phyloP scores from a whole-genome alignment of 2,329 filamentous ascomycete species.

The Penicillium expansum region DNA sequence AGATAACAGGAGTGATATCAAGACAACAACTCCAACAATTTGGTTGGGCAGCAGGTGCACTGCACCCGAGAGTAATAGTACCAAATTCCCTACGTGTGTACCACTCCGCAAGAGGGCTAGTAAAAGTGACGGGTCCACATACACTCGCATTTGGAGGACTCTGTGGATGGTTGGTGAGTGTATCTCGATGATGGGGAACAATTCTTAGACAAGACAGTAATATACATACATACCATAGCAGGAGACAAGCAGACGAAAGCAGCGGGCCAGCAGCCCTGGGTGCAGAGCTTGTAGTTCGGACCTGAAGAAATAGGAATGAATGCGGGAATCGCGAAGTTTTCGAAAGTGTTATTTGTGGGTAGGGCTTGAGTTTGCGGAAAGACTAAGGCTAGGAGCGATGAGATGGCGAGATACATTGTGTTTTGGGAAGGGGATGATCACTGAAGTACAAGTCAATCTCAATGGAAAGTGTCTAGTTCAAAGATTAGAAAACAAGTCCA shows the following conservation, averaged over 20 bases:
- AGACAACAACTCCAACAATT: slow-evolving; percentile 4
- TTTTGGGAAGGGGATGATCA: neutral
- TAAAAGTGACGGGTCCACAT: neutral
- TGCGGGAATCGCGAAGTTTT: neutral
- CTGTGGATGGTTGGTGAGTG: neutral
- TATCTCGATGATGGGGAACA: neutral
- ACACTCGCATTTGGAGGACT: neutral
- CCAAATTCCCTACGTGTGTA: slow-evolving; percentile 5
- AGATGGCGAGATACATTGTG: neutral
- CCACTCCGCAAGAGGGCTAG: slow-evolving; percentile 3
- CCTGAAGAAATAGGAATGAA: neutral
- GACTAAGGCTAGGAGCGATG: neutral
- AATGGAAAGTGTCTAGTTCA: neutral
- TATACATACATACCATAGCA: neutral
- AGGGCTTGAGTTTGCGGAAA: neutral
- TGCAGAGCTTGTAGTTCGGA: neutral
- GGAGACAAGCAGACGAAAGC: neutral
- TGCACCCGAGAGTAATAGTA: neutral
- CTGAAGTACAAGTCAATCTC: neutral
- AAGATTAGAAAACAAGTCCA: neutral
- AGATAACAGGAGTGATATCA: neutral
- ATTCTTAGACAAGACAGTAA: neutral
- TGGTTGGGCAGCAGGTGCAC: neutral
- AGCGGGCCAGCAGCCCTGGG: slow-evolving; percentile 1
- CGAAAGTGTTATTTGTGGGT: neutral